Evolutionary conservation across 164 flowering plant species (phyloP).

Genomic region (Berberis thunbergii): DNA sequence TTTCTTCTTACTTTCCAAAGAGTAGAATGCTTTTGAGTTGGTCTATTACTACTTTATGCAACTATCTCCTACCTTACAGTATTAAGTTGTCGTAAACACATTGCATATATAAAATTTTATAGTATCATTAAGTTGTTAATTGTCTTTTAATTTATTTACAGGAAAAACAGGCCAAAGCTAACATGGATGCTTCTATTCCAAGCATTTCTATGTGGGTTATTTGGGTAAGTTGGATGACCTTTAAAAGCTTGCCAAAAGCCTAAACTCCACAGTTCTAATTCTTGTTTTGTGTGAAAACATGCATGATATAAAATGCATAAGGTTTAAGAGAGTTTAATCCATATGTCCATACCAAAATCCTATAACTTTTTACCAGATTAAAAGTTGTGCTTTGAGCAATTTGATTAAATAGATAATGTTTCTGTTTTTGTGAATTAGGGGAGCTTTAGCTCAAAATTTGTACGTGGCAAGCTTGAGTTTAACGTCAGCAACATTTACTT

Average conservation of each 20-base stretch:
- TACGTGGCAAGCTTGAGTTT: slow-evolving; percentile 1
- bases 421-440: neutral
- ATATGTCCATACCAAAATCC: no score
- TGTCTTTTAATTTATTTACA: slow-evolving; percentile 9
- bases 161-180: slow-evolving; percentile 48
- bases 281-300: neutral
- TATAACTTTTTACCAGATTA: no score
- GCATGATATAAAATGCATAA: neutral
- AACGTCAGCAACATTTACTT: neutral
- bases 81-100: no score
- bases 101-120: no score
- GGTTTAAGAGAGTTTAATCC: neutral
- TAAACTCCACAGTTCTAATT: no score
- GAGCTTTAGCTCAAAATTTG: neutral
- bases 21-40: no score
- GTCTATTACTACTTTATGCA: no score
- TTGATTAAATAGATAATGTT: neutral
- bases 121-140: no score
- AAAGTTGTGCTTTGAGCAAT: neutral
- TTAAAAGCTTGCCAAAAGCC: neutral
- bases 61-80: no score
- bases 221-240: slow-evolving; percentile 38
- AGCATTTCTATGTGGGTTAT: slow-evolving; percentile 46
- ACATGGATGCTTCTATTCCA: slow-evolving; percentile 36
- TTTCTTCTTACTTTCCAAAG: no score